Evolutionary conservation across 2,329 filamentous ascomycete genomes (phyloP), one percentile per base, ranked within the genome.

Genomic region (Apiospora aurea): DNA sequence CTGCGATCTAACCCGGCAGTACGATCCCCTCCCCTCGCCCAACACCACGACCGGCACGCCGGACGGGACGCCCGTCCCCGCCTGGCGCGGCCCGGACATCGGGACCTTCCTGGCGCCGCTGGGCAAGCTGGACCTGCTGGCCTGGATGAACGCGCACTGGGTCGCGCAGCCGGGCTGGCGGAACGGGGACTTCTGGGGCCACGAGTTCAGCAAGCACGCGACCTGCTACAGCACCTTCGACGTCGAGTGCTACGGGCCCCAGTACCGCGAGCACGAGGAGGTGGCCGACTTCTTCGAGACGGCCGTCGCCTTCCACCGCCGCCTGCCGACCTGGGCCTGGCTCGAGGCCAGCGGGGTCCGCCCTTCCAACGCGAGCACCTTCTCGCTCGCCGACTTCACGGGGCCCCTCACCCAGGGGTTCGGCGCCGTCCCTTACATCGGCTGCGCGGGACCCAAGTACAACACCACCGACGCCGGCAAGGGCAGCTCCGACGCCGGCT

Each of bases 171-270:
- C 53, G 6, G 82, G 82, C 73, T 85, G 86, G 68, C 84, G 86
- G 18, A 92, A 90, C 81, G 79, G 82, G 69, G 84, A 87, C 46
- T 88, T 93, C 81, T 92, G 90, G 90, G 90, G 81, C 51, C 90
- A 92, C 82, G 90, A 92, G 78, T 92, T 90, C 83, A 87, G 84
- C 81, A 92, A 92, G 83, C 90, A 92, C 80, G 90, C 86, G 2
- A 92, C 90, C 18, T 93, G 91, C 84, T 92, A 83, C 83, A 89
- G 86, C 67, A 91, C 87, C 73, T 92, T 93, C 78, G 89, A 92
- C 77, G 81, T 85, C 7, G 86, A 88, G 43, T 93, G 91, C 85
- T 93, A 91, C 79, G 89, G 89, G 0, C 88, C 89, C 6, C 77
- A 84, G 73, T 89, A 90, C 78, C 78, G 79, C 67, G 69, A 87